Percentiles rank a stretch among this genome's conserved stretches.
phyloP scores from a whole-genome alignment of 2,329 filamentous ascomycete species.

The Tothia fuscella region DNA sequence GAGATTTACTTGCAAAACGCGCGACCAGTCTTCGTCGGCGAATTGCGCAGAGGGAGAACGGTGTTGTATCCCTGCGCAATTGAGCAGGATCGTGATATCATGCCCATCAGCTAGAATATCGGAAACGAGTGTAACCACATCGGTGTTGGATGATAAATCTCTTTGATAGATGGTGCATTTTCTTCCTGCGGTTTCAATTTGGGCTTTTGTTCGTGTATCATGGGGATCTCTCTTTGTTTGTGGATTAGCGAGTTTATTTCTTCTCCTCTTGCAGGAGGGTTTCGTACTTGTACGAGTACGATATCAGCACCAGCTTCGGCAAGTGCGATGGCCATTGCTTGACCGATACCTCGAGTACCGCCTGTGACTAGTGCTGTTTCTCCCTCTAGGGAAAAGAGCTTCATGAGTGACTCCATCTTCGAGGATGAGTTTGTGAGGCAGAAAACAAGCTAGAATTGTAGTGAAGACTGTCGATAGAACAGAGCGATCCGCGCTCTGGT shows the following conservation, averaged over 20 bases:
- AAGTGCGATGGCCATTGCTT: constrained; percentile 38
- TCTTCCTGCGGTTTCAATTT: constrained; percentile 53
- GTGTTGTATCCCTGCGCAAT: constrained; percentile 77
- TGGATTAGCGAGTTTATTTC: not conserved
- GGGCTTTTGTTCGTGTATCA: constrained; percentile 45
- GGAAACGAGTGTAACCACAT: constrained; percentile 50
- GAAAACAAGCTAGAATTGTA: constrained; percentile 17
- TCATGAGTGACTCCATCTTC: constrained; percentile 24
- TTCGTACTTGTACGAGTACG: constrained; percentile 34
- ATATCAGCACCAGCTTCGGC: constrained; percentile 40
- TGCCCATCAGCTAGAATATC: constrained; percentile 48
- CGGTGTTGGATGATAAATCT: constrained; percentile 51
- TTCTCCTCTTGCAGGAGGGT: not conserved
- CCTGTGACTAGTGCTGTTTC: constrained; percentile 39
- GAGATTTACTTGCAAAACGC: constrained; percentile 79
- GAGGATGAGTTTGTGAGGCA: too few species aligned
- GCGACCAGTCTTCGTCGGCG: constrained; percentile 64
- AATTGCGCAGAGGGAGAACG: constrained; percentile 66
- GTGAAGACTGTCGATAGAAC: too few species aligned
- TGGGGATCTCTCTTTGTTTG: constrained; percentile 42
- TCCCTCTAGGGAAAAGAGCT: constrained; percentile 38
- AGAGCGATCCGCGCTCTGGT: constrained; percentile 48
- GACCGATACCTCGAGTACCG: constrained; percentile 38
- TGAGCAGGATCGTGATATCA: constrained; percentile 66
- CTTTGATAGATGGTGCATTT: constrained; percentile 56